A percentile compares a stretch with the other conserved stretches of the same genome.
phyloP scores from a whole-genome alignment of 2,329 filamentous ascomycete species.

The Fonsecaea erecta region DNA sequence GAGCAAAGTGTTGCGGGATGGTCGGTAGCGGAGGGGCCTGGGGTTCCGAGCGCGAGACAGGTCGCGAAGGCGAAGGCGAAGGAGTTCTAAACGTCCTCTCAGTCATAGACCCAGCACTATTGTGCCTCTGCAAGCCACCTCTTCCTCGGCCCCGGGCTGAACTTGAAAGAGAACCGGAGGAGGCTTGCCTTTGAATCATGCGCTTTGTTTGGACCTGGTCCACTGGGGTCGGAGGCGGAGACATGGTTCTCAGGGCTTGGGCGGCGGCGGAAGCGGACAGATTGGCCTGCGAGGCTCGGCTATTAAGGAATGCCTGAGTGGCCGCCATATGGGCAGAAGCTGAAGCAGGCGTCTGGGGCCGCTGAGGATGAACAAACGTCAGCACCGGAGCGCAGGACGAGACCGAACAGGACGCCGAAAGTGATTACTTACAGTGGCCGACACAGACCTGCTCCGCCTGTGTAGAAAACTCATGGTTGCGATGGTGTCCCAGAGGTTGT shows the following conservation, averaged over 20 bases:
- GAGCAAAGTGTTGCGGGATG: conserved; percentile 61
- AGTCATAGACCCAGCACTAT: conserved; percentile 81
- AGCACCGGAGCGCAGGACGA: conserved; percentile 21
- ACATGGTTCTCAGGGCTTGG: conserved; percentile 78
- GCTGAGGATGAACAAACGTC: conserved; percentile 33
- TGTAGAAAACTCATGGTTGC: conserved; percentile 40
- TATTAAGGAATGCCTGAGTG: conserved; percentile 76
- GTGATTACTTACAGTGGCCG: conserved; percentile 35
- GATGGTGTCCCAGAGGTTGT: conserved; percentile 1
- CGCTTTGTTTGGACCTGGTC: conserved; percentile 87
- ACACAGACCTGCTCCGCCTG: conserved; percentile 43
- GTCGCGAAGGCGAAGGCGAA: conserved; percentile 58
- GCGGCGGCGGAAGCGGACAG: conserved; percentile 85
- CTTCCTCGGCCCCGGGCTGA: conserved; percentile 39
- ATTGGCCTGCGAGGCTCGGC: conserved; percentile 65
- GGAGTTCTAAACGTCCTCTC: conserved; percentile 84
- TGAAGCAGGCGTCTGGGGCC: conserved; percentile 68
- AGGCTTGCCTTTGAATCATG: conserved; percentile 68
- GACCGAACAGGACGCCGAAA: conserved; percentile 17
- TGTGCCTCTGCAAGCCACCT: conserved; percentile 63
- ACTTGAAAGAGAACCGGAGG: conserved; percentile 39
- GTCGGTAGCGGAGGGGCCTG: conserved; percentile 74
- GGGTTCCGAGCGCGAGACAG: conserved; percentile 49
- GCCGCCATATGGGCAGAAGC: conserved; percentile 79
- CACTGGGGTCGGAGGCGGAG: conserved; percentile 77